These are phyloP conservation scores for Microthyrium microscopicum DNA, from an alignment of 2,329 filamentous ascomycete genomes.

Conservation along the genomic window DNA sequence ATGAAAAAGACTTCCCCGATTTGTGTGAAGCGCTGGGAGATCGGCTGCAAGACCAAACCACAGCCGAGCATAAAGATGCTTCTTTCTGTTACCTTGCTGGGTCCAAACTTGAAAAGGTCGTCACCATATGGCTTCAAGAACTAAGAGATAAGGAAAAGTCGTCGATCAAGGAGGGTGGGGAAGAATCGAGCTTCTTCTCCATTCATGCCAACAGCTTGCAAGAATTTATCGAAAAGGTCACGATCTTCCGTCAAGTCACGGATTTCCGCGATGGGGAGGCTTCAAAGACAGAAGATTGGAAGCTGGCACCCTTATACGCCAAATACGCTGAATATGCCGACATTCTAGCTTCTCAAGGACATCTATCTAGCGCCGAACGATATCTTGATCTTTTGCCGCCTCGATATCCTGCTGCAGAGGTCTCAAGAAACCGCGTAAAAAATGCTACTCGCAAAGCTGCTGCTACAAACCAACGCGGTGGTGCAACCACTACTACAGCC, in stretches of 20 bases:
- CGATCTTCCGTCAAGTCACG: slow-evolving; percentile 84
- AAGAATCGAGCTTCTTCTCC: slow-evolving; percentile 41
- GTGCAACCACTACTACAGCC: slow-evolving; percentile 20
- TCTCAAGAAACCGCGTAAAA: slow-evolving; percentile 70
- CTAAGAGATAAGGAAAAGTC: slow-evolving; percentile 69
- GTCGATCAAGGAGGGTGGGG: slow-evolving; percentile 44
- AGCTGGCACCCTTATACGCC: slow-evolving; percentile 71
- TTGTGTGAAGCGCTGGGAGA: slow-evolving; percentile 92
- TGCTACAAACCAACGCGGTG: slow-evolving; percentile 22
- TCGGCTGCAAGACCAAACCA: slow-evolving; percentile 56
- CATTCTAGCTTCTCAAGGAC: slow-evolving; percentile 78
- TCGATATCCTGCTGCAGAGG: slow-evolving; percentile 71
- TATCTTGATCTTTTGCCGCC: slow-evolving; percentile 77
- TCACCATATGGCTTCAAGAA: slow-evolving; percentile 83
- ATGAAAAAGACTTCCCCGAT: slow-evolving; percentile 79
- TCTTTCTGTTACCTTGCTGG: slow-evolving; percentile 94
- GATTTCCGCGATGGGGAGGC: slow-evolving; percentile 75
- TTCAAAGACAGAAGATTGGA: slow-evolving; percentile 60
- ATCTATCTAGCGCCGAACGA: slow-evolving; percentile 70
- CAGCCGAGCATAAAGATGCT: slow-evolving; percentile 54
- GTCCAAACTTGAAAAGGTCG: slow-evolving; percentile 93
- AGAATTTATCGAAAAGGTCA: slow-evolving; percentile 95
- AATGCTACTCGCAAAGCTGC: slow-evolving; percentile 56
- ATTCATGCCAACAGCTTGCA: slow-evolving; percentile 80
- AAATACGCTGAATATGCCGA: slow-evolving; percentile 97